Percentiles rank a stretch among this genome's conserved stretches.
phyloP scores from a whole-genome alignment of 768 basidiomycete species.

The Rhizopogon rudus region DNA sequence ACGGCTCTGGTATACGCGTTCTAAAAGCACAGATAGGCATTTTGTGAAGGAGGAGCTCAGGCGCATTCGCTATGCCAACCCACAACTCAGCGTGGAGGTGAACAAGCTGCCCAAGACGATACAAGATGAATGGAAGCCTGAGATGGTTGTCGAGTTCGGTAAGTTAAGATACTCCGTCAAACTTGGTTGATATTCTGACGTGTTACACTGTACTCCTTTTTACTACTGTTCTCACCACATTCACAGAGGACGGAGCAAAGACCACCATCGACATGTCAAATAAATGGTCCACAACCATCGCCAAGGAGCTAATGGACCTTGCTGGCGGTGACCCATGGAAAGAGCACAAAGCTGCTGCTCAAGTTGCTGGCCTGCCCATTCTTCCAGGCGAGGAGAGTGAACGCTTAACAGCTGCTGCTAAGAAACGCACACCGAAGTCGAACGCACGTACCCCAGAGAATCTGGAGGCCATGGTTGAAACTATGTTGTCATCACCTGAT shows the following conservation, averaged over 20 bases:
- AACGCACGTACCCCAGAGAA: conserved; percentile 10
- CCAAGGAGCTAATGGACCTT: conserved; percentile 64
- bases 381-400: conserved; percentile 39
- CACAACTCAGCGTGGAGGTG: conserved; percentile 55
- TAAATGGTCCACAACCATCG: conserved; percentile 66
- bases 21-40: conserved; percentile 34
- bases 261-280: conserved; percentile 50
- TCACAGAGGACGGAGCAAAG: conserved; percentile 43
- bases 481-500: conserved; percentile 24
- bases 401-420: conserved; percentile 13
- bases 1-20: conserved; percentile 17
- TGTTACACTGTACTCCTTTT: neutral
- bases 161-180: conserved; percentile 24
- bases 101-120: conserved; percentile 47
- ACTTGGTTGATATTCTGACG: neutral
- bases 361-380: conserved; percentile 42
- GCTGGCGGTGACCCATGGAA: conserved; percentile 60
- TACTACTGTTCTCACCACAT: neutral
- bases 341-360: conserved; percentile 45
- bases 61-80: conserved; percentile 74
- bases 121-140: conserved; percentile 54
- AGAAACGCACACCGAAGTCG: conserved; percentile 8
- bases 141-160: conserved; percentile 63
- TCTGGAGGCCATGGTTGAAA: conserved; percentile 21
- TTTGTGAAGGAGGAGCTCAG: conserved; percentile 79